Percentiles rank a stretch among this genome's conserved stretches.
Evolutionary conservation across 2,329 filamentous ascomycete genomes (phyloP).

Genomic region (Fusarium albosuccineum): DNA sequence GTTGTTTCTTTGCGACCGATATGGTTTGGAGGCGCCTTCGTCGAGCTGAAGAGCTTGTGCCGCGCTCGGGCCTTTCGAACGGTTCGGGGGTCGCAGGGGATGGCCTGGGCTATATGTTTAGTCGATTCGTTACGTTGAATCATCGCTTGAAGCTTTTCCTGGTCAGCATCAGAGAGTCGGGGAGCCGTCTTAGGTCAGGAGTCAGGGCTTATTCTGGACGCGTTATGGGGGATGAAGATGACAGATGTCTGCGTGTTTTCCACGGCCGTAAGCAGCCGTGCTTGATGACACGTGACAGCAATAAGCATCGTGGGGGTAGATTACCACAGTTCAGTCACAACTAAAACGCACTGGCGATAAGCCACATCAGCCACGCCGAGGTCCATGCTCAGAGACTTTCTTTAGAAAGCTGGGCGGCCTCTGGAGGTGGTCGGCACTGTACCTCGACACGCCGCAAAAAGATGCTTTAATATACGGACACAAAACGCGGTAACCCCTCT

Average conservation of each 20-base stretch:
- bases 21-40: conserved; percentile 18
- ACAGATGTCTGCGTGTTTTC: conserved; percentile 3
- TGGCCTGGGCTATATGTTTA: conserved; percentile 21
- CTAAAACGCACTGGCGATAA: neutral
- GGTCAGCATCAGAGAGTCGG: conserved; percentile 20
- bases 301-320: neutral
- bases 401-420: conserved; percentile 14
- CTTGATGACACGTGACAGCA: conserved; percentile 1
- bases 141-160: conserved; percentile 18
- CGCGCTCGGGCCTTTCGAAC: conserved; percentile 14
- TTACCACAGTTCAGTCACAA: neutral
- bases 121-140: conserved; percentile 8
- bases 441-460: neutral
- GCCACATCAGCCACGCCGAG: conserved; percentile 5
- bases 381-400: conserved; percentile 18
- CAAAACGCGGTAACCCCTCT: neutral
- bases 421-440: conserved; percentile 4
- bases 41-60: conserved; percentile 13
- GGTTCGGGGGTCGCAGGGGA: conserved; percentile 10
- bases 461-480: conserved; percentile 4
- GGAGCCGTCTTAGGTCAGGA: conserved; percentile 10
- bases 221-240: conserved; percentile 3
- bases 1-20: conserved; percentile 12
- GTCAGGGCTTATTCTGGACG: conserved; percentile 20
- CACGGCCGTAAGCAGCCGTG: conserved; percentile 5